These are phyloP conservation scores for Rhodamnia argentea DNA, from an alignment of 345 rosid genomes.

Conservation along the genomic window DNA sequence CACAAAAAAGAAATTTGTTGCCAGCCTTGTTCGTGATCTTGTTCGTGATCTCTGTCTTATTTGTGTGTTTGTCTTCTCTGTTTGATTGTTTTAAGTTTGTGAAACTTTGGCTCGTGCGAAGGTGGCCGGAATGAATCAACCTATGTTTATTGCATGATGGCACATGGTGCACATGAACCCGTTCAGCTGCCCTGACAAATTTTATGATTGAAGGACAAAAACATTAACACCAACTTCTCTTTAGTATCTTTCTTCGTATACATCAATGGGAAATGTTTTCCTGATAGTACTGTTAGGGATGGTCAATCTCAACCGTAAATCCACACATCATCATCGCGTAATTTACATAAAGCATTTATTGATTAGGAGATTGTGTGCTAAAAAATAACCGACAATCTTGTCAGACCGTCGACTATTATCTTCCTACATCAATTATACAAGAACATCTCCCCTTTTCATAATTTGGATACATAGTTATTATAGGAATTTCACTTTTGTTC, in stretches of 20 bases:
- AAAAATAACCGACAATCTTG: no score
- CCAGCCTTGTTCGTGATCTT: not conserved
- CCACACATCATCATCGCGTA: no score
- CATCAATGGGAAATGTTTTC: no score
- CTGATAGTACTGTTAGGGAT: no score
- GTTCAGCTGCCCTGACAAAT: not conserved
- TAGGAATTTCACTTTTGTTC: not conserved
- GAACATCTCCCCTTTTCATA: not conserved
- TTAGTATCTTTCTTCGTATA: not conserved
- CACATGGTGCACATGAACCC: not conserved
- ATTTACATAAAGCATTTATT: no score
- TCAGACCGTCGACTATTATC: no score
- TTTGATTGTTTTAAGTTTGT: not conserved
- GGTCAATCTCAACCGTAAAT: no score
- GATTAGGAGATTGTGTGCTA: no score
- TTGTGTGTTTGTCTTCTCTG: not conserved
- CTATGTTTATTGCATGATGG: not conserved
- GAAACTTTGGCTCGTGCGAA: not conserved
- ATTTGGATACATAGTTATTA: not conserved
- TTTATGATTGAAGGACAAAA: not conserved
- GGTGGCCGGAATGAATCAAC: not conserved
- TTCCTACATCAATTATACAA: not conserved
- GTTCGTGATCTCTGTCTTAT: not conserved
- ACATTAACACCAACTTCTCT: not conserved
- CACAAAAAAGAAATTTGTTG: no score